Base-by-base conservation (phyloP, 192 early-diverging fungal species). In the Entomortierella parvispora region DNA sequence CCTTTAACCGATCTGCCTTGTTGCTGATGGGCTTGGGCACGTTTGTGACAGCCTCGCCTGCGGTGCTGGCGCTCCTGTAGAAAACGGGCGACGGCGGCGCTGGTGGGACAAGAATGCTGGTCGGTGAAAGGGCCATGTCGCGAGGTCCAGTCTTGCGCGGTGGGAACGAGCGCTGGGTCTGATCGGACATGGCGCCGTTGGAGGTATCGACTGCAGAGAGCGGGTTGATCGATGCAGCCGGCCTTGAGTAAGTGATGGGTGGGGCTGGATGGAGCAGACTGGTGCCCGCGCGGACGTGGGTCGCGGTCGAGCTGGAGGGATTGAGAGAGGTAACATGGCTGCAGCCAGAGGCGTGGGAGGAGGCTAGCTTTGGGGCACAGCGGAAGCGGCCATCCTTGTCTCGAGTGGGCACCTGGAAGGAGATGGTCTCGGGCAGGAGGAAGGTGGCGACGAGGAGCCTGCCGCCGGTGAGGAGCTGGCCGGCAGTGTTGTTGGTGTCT, bases 401-500 rank as follows among this genome's bases (percentile, higher is more conserved):
- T 22, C 81, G 78, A 31, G 62, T 28, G 10, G 57, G 64, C 22
- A 86, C 62, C 23, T 86, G 74, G 54, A 91, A 87, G 70, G 86
- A 87, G 71, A 90, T 85, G 32, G 93, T 93, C 45, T 88, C 86
- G 7, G 93, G 93, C 43, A 93, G 83, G 68, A 91, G 91, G 9
- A 94, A 80, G 10, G 91, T 85, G 11, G 89, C 91, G n/a, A 93
- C 87, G 15, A 93, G 80, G 8, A 93, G 86, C 51, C 89, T 80
- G 40, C 84, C 67, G 23, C 48, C 70, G 14, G 78, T 84, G 12
- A 80, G 29, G n/a, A 61, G 42, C 20, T 60, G 10, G 48, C n/a
- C 34, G 31, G 66, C 64, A 4, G 71, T 45, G 37, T 5, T 40
- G 12, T 40, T 40, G 12, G 5, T 40, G 12, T 40, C 37, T 9